Evolutionary conservation across 2,329 filamentous ascomycete species (phyloP), one percentile per base, ranked within the genome.

Genomic region (Tolypocladium sp.): DNA sequence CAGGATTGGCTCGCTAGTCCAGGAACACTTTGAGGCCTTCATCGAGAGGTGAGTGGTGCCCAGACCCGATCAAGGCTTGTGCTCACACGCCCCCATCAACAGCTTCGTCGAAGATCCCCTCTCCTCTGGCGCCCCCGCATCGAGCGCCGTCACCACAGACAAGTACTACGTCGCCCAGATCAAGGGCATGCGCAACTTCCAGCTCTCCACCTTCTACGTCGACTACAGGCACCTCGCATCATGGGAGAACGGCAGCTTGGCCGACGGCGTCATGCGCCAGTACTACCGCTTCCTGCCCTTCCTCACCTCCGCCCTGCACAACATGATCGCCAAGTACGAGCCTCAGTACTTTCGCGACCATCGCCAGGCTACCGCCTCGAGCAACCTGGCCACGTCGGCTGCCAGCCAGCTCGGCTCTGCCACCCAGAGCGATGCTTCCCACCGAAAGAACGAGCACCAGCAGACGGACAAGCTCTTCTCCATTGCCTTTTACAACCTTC

Each of bases 201-300:
- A 85, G 63, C 82, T 93, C n/a, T 93, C 90, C 1, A 94, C 90
- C 7, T 85, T 94, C 60, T 95, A 94, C 71, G 84, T 95, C 68
- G 91, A 95, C 75, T 94, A 87, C 75, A 90, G 87, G 64, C 94
- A 99, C 73, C 78, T 99, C 37, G 83, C 86, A 59, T 82, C 85
- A 41, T 88, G 87, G 72, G 86, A 89, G 67, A 89, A 92, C 65
- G 90, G 89, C 57, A 87, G 89, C 60, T 78, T 99, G 57, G 91
- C 93, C 49, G 87, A 91, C 62, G 93, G 91, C 56, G 89, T 97
- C 62, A 88, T 92, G 64, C 87, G 86, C 67, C 89, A 95, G 69
- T 97, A 97, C 79, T 97, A 97, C 74, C 90, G 94, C 65, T 96
- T 96, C 71, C 82, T 95, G 30, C 94, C 94, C 3, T 99, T 94